Percentiles rank a stretch among this genome's conserved stretches.
Conservation (phyloP, 768 basidiomycete genomes). For the Symmetrospora coprosmae region DNA sequence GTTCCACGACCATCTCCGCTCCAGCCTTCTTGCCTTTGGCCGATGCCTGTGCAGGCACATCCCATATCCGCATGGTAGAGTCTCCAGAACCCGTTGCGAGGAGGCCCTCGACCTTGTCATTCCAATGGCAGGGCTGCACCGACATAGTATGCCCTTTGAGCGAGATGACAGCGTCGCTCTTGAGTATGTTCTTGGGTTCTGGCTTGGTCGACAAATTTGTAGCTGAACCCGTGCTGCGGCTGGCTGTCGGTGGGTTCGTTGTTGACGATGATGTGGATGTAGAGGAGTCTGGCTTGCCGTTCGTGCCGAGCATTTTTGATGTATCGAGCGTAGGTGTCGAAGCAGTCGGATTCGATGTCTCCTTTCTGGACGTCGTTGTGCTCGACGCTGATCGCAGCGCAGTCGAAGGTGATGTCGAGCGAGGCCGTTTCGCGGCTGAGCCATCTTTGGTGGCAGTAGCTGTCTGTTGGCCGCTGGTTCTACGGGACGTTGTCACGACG, state of each 20-base stretch:
- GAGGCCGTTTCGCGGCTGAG: not conserved
- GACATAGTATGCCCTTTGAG: constrained; percentile 27
- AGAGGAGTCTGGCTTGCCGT: too few species aligned
- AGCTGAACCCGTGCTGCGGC: not conserved
- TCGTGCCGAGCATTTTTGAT: not conserved
- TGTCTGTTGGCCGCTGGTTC: not conserved
- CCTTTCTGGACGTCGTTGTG: not conserved
- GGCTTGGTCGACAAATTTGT: not conserved
- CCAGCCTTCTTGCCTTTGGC: too few species aligned
- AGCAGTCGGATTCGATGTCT: too few species aligned
- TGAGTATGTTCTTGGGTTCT: not conserved
- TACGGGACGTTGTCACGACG: not conserved
- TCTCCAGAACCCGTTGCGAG: constrained; percentile 31
- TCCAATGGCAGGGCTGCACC: constrained; percentile 32
- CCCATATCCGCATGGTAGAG: constrained; percentile 32
- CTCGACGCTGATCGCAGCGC: not conserved
- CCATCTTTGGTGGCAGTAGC: not conserved
- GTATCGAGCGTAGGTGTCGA: not conserved
- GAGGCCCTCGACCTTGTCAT: constrained; percentile 28
- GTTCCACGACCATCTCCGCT: not conserved
- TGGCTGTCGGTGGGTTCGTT: too few species aligned
- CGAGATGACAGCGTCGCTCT: constrained; percentile 14
- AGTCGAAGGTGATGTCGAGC: constrained; percentile 2
- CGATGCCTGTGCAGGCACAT: constrained; percentile 25
- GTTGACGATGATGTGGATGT: too few species aligned